Percentiles rank a stretch among this genome's conserved stretches.
phyloP scores from a whole-genome alignment of 108 stramenopile genomes.

The Skeletonema potamos region DNA sequence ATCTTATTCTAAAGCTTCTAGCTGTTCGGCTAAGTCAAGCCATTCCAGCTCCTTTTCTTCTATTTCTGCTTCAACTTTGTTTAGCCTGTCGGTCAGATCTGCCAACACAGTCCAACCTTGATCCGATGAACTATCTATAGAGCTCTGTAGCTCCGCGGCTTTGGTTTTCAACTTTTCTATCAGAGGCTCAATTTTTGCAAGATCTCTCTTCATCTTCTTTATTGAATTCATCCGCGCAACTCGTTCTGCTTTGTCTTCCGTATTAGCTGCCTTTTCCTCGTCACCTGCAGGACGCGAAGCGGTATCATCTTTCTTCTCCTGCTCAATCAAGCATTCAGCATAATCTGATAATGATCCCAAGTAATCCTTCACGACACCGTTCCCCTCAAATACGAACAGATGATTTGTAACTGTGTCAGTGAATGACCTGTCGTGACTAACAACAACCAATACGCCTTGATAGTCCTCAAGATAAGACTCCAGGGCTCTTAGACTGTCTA shows the following conservation, averaged over 20 bases:
- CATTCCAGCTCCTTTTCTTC: constrained; percentile 83
- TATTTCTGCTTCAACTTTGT: constrained; percentile 60
- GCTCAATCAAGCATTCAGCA: constrained; percentile 71
- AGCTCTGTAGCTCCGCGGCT: constrained; percentile 43
- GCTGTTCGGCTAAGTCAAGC: constrained; percentile 74
- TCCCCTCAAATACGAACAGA: constrained; percentile 87
- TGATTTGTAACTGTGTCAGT: constrained; percentile 92
- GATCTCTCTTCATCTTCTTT: constrained; percentile 68
- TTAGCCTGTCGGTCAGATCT: constrained; percentile 65
- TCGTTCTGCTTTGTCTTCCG: constrained; percentile 67
- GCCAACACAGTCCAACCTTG: constrained; percentile 85
- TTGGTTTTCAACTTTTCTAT: constrained; percentile 67
- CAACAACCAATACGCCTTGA: constrained; percentile 89
- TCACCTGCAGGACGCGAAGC: constrained; percentile 11
- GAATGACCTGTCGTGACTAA: constrained; percentile 93
- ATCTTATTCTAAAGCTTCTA: constrained; percentile 32
- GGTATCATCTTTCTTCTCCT: constrained; percentile 48
- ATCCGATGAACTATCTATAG: constrained; percentile 59
- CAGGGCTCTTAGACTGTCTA: constrained; percentile 80
- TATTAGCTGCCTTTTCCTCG: constrained; percentile 53
- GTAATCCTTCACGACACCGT: constrained; percentile 84
- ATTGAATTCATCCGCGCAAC: constrained; percentile 62
- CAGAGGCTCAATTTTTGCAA: constrained; percentile 56
- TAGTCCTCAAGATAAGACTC: constrained; percentile 82
- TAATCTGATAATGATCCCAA: constrained; percentile 79